Evolutionary conservation across 1,284 basidiomycete species (phyloP), one percentile per base, ranked within the genome.

Genomic region (Trichosporon sp.): DNA sequence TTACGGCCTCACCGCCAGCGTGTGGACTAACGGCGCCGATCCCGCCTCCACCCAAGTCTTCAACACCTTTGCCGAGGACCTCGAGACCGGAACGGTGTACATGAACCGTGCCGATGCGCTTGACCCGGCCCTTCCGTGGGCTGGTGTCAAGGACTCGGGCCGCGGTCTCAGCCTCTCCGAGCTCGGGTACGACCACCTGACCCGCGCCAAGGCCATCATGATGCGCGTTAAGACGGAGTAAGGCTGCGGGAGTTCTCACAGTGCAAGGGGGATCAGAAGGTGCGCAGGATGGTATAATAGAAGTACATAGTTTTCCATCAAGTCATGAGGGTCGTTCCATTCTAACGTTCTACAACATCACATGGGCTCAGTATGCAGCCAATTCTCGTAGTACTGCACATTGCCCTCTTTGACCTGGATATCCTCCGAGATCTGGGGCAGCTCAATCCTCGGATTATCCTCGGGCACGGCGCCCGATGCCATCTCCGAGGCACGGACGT

Each of bases 91-190:
- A 1, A 97, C 94, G 0, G 93, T 97, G 3, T 97, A 92, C 80
- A 78, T 95, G 72, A 97, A 97, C 81, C 84, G 91, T 83, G 92
- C 90, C 68, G 94, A 96, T 78, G 89, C 84, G 73, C 84, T 95
- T 40, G 94, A 97, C 75, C 94, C 95, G 1, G 92, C 92, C 1
- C 82, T 97, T 2, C 86, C 91, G 1, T 98, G 95, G 95, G 91
- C 89, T 1, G 95, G 95, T 1, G 89, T 92, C 63, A 98, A 97
- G 83, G 84, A 96, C 75, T 92, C 90, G 62, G 95, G 95, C 19
- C 83, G 92, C 32, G 95, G 95, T 2, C 83, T 97, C 67, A 93
- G 90, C 73, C 81, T 97, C 71, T 92, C 90, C 75, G 88, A 88
- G 73, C 92, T 92, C 67, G 78, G 78, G 1, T 81, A 77, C 64